Evolutionary conservation across 1,139 yeast species (phyloP).

Genomic region (Suhomyces terraborum): DNA sequence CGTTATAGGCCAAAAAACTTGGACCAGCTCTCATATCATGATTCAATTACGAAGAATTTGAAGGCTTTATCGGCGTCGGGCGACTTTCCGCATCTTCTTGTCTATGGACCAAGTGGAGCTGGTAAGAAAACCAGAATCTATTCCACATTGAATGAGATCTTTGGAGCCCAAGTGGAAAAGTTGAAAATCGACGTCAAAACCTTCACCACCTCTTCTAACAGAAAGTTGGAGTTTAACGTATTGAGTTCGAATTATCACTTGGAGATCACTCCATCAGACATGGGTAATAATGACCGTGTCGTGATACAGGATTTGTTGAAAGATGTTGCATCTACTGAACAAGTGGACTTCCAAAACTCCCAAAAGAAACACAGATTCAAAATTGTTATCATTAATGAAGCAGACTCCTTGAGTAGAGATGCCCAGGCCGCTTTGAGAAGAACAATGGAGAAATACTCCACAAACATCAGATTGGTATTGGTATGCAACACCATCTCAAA

Average conservation of each 20-base stretch:
- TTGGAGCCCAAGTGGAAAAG: conserved; percentile 78
- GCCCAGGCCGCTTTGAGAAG: conserved; percentile 97
- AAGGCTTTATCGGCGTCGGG: conserved; percentile 69
- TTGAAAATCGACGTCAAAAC: conserved; percentile 89
- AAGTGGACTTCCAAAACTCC: conserved; percentile 64
- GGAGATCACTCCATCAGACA: conserved; percentile 95
- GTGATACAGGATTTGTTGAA: conserved; percentile 92
- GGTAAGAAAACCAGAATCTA: conserved; percentile 95
- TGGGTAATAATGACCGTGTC: conserved; percentile 93
- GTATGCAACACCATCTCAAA: conserved; percentile 88
- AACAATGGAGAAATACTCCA: conserved; percentile 96
- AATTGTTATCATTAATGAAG: conserved; percentile 91
- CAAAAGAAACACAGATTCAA: conserved; percentile 71
- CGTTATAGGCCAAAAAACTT: conserved; percentile 81
- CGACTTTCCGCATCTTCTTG: conserved; percentile 88
- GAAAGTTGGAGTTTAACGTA: conserved; percentile 87
- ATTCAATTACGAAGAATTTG: conserved; percentile 61
- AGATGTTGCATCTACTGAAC: conserved; percentile 94
- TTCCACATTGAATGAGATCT: conserved; percentile 75
- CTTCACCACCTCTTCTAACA: conserved; percentile 67
- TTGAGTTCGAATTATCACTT: conserved; percentile 87
- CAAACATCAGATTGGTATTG: conserved; percentile 79
- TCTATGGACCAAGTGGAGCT: conserved; percentile 96
- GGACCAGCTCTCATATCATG: conserved; percentile 66
- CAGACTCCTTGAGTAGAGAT: conserved; percentile 87